Evolutionary conservation across 371 early-diverging fungal species (phyloP).

Genomic region (Mucor sp.): DNA sequence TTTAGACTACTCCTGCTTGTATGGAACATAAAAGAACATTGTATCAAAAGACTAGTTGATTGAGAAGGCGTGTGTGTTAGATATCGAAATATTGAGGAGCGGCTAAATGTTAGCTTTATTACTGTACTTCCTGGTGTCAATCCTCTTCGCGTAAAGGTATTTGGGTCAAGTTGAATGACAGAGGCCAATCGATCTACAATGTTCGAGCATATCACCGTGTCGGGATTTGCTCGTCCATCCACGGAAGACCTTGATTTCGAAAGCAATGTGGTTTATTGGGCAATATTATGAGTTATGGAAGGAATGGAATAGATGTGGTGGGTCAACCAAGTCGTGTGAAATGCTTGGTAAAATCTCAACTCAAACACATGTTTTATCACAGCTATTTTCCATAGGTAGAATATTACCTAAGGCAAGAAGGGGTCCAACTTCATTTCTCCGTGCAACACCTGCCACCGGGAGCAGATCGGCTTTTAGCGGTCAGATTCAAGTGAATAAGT

Average conservation of each 20-base stretch:
- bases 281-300: not conserved
- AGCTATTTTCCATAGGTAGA: not conserved
- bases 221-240: not conserved
- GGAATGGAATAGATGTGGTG: not conserved
- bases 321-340: too few species aligned
- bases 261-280: not conserved
- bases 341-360: too few species aligned
- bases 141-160: not conserved
- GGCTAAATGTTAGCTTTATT: not conserved
- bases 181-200: not conserved
- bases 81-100: not conserved
- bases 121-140: not conserved
- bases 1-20: not conserved
- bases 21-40: not conserved
- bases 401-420: not conserved
- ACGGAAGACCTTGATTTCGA: not conserved
- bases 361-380: too few species aligned
- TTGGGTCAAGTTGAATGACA: not conserved
- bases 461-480: not conserved
- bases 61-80: not conserved
- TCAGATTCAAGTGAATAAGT: not conserved
- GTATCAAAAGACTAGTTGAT: not conserved
- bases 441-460: not conserved
- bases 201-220: not conserved
- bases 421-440: not conserved